phyloP scores from a whole-genome alignment of 106 monocot species.

The Amphibolis antarctica region DNA sequence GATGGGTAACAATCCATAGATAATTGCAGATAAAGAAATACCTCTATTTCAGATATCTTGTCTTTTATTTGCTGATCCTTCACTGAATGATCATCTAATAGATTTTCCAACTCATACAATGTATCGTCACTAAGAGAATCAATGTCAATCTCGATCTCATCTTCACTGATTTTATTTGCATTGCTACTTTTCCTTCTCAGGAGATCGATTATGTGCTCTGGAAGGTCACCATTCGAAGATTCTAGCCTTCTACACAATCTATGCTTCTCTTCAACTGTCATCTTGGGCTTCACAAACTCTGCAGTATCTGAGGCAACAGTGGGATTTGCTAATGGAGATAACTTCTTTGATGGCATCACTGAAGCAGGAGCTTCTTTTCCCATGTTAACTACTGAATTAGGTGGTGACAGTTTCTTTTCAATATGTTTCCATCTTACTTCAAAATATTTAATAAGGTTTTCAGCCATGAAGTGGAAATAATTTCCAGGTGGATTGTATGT shows the following conservation, averaged over 20 bases:
- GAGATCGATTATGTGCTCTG: constrained; percentile 14
- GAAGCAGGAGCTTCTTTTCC: constrained; percentile 1
- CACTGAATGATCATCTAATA: constrained; percentile 8
- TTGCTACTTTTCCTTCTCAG: constrained; percentile 8
- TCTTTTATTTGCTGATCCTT: not conserved
- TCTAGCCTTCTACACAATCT: constrained; percentile 11
- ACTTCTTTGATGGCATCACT: constrained; percentile 8
- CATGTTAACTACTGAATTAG: not conserved
- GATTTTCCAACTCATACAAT: constrained; percentile 16
- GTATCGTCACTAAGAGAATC: constrained; percentile 16
- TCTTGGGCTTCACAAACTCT: constrained; percentile 5
- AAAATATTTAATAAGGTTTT: constrained; percentile 10
- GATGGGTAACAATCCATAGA: not conserved
- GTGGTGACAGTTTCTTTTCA: constrained; percentile 9
- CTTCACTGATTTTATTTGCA: constrained; percentile 8
- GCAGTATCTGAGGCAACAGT: not conserved
- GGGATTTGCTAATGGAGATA: constrained; percentile 2
- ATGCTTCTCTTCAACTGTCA: constrained; percentile 10
- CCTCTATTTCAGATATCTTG: constrained; percentile 12
- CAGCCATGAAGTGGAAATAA: constrained; percentile 23
- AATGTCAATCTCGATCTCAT: constrained; percentile 26
- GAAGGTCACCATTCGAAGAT: constrained; percentile 6
- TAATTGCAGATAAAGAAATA: not conserved
- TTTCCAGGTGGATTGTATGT: constrained; percentile 21
- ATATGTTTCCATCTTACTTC: constrained; percentile 22